These are phyloP conservation scores for Rubia peregrina DNA, from an alignment of 305 asterid genomes.

Conservation along the genomic window DNA sequence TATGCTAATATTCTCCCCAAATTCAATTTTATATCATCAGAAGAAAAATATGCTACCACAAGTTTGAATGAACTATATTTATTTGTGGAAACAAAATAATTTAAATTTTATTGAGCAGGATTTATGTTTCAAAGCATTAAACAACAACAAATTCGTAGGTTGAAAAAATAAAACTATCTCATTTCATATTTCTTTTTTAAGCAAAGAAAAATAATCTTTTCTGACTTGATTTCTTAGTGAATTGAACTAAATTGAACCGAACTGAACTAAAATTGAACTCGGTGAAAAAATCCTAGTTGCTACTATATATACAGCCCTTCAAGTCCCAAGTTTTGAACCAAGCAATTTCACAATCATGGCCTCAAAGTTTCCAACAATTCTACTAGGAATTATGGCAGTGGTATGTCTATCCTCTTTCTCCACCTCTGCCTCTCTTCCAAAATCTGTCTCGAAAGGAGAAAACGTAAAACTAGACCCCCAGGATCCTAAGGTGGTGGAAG, in stretches of 20 bases:
- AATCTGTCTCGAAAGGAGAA: neutral
- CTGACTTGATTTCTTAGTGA: too few relatives aligned
- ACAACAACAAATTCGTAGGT: neutral
- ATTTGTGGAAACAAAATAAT: neutral
- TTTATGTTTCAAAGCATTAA: neutral
- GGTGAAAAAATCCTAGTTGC: neutral
- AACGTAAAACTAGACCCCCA: neutral
- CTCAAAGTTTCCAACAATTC: neutral
- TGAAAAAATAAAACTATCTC: neutral
- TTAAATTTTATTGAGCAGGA: neutral
- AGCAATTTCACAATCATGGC: neutral
- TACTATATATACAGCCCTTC: neutral
- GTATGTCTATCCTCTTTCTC: neutral
- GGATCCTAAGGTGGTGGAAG: neutral
- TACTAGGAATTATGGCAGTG: constrained; percentile 1
- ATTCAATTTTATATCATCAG: neutral
- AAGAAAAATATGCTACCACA: neutral
- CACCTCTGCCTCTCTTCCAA: neutral
- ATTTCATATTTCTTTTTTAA: neutral
- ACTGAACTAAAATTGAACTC: too few relatives aligned
- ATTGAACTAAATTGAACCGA: too few relatives aligned
- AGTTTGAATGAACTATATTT: neutral
- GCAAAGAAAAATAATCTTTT: neutral
- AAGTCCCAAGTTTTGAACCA: neutral
- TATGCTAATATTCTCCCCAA: neutral